phyloP scores from a whole-genome alignment of 139 green algal species.

The Deuterostichococcus epilithicus region DNA sequence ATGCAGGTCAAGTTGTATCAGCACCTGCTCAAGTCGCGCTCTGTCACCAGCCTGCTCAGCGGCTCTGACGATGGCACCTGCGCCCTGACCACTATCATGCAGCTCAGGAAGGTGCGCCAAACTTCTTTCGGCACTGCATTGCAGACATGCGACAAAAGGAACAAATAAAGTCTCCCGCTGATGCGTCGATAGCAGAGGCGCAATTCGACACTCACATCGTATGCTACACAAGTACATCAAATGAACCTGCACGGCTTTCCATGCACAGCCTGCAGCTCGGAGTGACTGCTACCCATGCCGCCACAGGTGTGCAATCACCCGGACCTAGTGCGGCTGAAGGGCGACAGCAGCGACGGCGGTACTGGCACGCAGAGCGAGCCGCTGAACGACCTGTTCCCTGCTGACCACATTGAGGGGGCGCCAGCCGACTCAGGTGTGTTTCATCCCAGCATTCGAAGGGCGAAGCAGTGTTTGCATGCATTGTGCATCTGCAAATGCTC shows the following conservation, averaged over 20 bases:
- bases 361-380: neutral
- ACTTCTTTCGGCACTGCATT: too few species aligned
- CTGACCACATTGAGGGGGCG: neutral
- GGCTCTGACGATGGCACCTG: slow-evolving; percentile 28
- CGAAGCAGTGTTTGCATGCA: neutral
- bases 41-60: slow-evolving; percentile 25
- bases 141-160: too few species aligned
- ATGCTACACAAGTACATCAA: too few species aligned
- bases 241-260: too few species aligned
- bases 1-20: slow-evolving; percentile 52
- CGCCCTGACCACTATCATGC: slow-evolving; percentile 9
- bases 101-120: slow-evolving; percentile 14
- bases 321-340: slow-evolving; percentile 38
- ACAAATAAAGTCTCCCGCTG: too few species aligned
- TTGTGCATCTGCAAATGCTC: too few species aligned
- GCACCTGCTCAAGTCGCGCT: slow-evolving; percentile 35
- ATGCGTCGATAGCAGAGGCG: too few species aligned
- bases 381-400: slow-evolving; percentile 3
- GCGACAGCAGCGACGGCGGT: neutral
- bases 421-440: slow-evolving; percentile 3
- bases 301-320: slow-evolving; percentile 75
- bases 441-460: neutral
- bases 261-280: slow-evolving; percentile 44
- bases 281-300: neutral
- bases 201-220: too few species aligned